phyloP scores from a whole-genome alignment of 805 yeast species.

The Hanseniaspora clermontiae region DNA sequence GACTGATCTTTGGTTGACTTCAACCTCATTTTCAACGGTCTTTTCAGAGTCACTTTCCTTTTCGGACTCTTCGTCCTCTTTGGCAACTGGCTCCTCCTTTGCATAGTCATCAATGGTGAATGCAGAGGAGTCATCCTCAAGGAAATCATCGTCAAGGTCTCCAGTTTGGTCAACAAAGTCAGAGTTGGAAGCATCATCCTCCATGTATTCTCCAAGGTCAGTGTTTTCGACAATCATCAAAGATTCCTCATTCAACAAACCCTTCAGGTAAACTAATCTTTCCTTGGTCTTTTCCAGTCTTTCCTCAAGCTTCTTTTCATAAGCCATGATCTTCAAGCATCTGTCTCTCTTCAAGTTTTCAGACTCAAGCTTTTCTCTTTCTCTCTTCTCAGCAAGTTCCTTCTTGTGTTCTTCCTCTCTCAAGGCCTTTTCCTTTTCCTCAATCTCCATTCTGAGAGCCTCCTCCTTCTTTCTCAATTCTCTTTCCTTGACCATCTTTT shows the following conservation, averaged over 20 bases:
- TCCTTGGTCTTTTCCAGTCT: background rate
- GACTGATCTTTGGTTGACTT: constrained; percentile 27
- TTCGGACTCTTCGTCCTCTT: constrained; percentile 12
- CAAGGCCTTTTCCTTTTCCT: constrained; percentile 24
- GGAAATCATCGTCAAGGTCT: background rate
- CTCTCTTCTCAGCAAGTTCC: background rate
- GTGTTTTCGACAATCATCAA: background rate
- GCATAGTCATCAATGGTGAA: constrained; percentile 13
- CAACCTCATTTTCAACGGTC: background rate
- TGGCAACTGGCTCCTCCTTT: constrained; percentile 2
- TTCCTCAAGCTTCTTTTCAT: background rate
- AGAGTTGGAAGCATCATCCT: background rate
- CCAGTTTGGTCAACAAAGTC: background rate
- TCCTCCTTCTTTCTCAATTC: constrained; percentile 21
- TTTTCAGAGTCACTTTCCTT: constrained; percentile 5
- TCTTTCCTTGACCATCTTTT: constrained; percentile 37
- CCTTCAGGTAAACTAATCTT: background rate
- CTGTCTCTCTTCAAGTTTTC: background rate
- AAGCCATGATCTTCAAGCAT: background rate
- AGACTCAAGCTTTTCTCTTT: constrained; percentile 2
- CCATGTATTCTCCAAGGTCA: background rate
- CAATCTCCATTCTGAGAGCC: constrained; percentile 14
- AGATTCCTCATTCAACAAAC: background rate
- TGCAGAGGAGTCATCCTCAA: background rate
- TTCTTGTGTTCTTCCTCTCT: constrained; percentile 16